phyloP scores from a whole-genome alignment of 2,329 filamentous ascomycete species.

The Fusarium chaquense region DNA sequence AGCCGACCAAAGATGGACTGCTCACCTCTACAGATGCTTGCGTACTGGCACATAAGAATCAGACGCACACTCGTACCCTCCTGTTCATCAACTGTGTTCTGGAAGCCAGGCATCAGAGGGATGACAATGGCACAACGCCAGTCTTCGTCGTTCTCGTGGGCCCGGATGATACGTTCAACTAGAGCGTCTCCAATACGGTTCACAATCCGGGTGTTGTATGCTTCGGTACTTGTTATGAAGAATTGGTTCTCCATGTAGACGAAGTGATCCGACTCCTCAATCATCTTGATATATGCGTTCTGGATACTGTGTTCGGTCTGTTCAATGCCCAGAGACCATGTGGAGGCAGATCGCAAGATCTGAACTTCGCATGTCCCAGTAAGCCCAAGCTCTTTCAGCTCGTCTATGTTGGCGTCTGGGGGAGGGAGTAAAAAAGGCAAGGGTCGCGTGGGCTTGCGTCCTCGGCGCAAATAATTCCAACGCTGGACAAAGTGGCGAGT shows the following conservation, averaged over 20 bases:
- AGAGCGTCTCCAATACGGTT: slow-evolving; percentile 96
- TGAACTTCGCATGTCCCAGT: slow-evolving; percentile 97
- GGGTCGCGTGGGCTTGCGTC: slow-evolving; percentile 91
- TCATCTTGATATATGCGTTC: slow-evolving; percentile 94
- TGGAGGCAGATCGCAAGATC: slow-evolving; percentile 88
- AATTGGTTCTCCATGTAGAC: slow-evolving; percentile 99
- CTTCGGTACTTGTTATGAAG: slow-evolving; percentile 93
- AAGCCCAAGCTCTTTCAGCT: slow-evolving; percentile 87
- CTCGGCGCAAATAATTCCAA: slow-evolving; percentile 96
- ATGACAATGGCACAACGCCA: slow-evolving; percentile 94
- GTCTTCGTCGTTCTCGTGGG: slow-evolving; percentile 83
- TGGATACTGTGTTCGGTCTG: slow-evolving; percentile 94
- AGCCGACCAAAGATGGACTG: slow-evolving; percentile 91
- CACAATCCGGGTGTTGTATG: slow-evolving; percentile 86
- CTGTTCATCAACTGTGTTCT: slow-evolving; percentile 93
- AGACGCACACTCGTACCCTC: slow-evolving; percentile 94
- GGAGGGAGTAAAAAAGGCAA: slow-evolving; percentile 94
- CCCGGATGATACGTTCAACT: slow-evolving; percentile 89
- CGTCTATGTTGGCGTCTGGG: slow-evolving; percentile 87
- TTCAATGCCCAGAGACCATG: slow-evolving; percentile 92
- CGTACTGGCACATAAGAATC: slow-evolving; percentile 97
- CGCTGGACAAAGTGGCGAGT: slow-evolving; percentile 97
- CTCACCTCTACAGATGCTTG: slow-evolving; percentile 93
- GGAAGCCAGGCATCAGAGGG: slow-evolving; percentile 97
- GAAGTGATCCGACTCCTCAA: slow-evolving; percentile 94